Evolutionary conservation across 2,329 filamentous ascomycete species (phyloP).

Genomic region (Trichoderma gracile): DNA sequence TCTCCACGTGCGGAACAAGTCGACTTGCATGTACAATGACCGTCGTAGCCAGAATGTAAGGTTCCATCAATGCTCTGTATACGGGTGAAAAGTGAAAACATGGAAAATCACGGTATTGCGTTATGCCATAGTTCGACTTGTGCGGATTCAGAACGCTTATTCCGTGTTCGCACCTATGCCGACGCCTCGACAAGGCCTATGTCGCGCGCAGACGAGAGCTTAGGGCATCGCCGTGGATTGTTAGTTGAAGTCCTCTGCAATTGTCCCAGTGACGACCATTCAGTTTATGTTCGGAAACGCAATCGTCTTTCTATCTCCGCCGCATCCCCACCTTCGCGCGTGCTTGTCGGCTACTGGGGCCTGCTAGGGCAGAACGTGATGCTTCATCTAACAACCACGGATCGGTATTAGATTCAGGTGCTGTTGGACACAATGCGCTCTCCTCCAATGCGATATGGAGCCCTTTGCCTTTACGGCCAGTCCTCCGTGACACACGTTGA

Average conservation of each 20-base stretch:
- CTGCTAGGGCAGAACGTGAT: background rate
- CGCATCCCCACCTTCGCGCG: slow-evolving; percentile 22
- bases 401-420: slow-evolving; percentile 8
- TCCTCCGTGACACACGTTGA: background rate
- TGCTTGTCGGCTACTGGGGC: slow-evolving; percentile 12
- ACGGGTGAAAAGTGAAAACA: background rate
- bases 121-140: too few relatives aligned
- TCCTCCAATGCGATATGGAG: background rate
- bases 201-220: too few relatives aligned
- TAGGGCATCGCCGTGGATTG: too few relatives aligned
- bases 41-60: background rate
- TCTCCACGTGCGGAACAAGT: slow-evolving; percentile 12
- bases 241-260: background rate
- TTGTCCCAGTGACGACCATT: background rate
- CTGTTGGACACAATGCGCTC: background rate
- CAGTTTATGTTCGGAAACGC: background rate
- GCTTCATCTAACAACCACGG: slow-evolving; percentile 4
- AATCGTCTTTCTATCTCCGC: background rate
- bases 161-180: too few relatives aligned
- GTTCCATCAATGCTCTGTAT: background rate
- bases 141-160: too few relatives aligned
- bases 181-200: too few relatives aligned
- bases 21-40: background rate
- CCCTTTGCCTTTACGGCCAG: background rate
- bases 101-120: background rate